Base-by-base conservation (phyloP, 2,329 filamentous ascomycete genomes). In the Paraconiothyrium sp. region DNA sequence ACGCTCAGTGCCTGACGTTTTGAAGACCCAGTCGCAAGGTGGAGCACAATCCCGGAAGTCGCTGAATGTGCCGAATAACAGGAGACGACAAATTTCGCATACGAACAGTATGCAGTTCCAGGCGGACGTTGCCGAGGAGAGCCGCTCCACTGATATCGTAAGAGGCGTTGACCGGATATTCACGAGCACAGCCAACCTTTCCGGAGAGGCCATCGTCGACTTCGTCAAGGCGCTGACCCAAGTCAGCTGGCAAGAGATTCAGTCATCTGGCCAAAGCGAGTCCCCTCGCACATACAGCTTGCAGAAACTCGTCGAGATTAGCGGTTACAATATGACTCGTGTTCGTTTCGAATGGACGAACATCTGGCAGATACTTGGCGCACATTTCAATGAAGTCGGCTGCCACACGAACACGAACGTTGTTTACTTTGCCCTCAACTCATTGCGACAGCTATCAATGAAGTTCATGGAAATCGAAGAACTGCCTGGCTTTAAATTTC, bases 271-370 rank as follows among this genome's bases (percentile, higher is more conserved):
- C 0, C 92, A 94, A 59, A 97, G 94, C 74, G 95, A 99, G 63
- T 96, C 93, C 24, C 95, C 95, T 11, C 89, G 96, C 58, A 99
- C 94, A 9, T 99, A 97, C 84, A 97, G 94, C 81, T 83, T 99
- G 64, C 95, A 99, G 76, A 99, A 99, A 80, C 88, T 99, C 65
- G 96, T 99, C 16, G 95, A 99, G 79, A 98, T 99, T 79, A 97
- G 93, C 78, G 97, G 97, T 79, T 99, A 99, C 87, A 99, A 99
- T 82, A 99, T 99, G 95, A 93, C 92, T 61, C 90, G 95, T 84
- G 94, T 99, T 39, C 91, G 95, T 72, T 98, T 98, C 72, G 95
- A 99, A 77, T 99, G 95, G 95, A 96, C 92, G 13, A 94, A 91
- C 71, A 97, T 99, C 62, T 99, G 95, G 95, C 92, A 92, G 65